Evolutionary conservation across 1,284 basidiomycete species (phyloP).

Genomic region (Clitocybe nebularis): DNA sequence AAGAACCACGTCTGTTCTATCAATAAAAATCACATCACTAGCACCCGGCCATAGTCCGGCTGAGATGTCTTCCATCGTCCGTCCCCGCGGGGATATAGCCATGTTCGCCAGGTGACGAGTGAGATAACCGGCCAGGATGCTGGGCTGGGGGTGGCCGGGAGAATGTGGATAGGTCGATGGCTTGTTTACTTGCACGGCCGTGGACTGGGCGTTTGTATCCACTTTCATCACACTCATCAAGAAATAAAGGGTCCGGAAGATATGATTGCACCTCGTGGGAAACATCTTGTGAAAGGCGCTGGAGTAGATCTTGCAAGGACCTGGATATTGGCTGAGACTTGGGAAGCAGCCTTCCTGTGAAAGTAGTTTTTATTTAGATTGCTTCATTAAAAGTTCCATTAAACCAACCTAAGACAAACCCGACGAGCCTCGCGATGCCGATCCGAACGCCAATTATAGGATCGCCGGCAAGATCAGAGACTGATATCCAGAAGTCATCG

Average conservation of each 20-base stretch:
- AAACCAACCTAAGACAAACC: conserved; percentile 49
- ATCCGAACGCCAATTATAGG: conserved; percentile 86
- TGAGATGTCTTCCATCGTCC: too few species aligned
- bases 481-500: conserved; percentile 53
- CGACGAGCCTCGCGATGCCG: conserved; percentile 70
- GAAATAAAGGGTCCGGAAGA: conserved; percentile 20
- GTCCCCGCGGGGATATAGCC: too few species aligned
- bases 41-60: background rate
- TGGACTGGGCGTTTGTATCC: background rate
- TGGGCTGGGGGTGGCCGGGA: conserved; percentile 29
- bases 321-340: conserved; percentile 24
- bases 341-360: conserved; percentile 23
- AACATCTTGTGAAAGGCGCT: conserved; percentile 41
- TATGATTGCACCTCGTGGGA: conserved; percentile 46
- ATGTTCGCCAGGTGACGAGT: too few species aligned
- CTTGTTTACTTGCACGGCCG: background rate
- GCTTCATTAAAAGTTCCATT: too few species aligned
- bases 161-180: conserved; percentile 22
- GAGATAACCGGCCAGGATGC: too few species aligned
- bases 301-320: conserved; percentile 33
- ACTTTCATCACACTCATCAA: conserved; percentile 3
- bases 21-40: conserved; percentile 1
- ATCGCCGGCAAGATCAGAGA: conserved; percentile 63
- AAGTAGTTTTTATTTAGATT: too few species aligned
- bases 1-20: background rate